These are phyloP conservation scores for Vitis cinerea DNA, from an alignment of 164 flowering plant genomes.

Conservation along the genomic window DNA sequence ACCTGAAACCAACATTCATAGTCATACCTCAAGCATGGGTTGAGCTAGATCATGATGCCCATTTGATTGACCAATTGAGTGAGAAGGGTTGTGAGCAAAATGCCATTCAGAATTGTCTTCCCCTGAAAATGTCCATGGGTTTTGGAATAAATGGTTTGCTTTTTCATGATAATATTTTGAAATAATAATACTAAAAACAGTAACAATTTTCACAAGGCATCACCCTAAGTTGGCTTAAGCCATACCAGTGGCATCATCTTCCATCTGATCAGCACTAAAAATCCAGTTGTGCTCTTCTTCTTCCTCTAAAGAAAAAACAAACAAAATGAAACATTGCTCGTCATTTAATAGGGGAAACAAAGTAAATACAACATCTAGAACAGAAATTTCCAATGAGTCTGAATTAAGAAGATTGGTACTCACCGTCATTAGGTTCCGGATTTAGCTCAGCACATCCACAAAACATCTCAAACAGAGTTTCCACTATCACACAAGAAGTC, in stretches of 20 bases:
- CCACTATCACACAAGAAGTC: slow-evolving; percentile 51
- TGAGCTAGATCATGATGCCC: slow-evolving; percentile 74
- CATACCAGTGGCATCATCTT: slow-evolving; percentile 34
- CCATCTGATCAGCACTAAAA: slow-evolving; percentile 73
- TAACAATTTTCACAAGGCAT: neutral
- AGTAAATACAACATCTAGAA: neutral
- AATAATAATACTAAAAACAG: neutral
- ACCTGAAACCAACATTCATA: neutral
- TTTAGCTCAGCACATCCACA: slow-evolving; percentile 93
- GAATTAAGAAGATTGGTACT: slow-evolving; percentile 4
- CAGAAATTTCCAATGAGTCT: neutral
- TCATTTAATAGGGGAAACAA: neutral
- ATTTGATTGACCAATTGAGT: slow-evolving; percentile 76
- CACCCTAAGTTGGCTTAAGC: neutral
- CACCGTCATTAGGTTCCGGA: slow-evolving; percentile 81
- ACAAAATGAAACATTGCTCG: neutral
- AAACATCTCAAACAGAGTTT: slow-evolving; percentile 67
- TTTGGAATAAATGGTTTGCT: neutral
- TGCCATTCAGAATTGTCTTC: slow-evolving; percentile 55
- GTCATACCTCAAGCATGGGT: slow-evolving; percentile 68
- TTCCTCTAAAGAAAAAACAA: slow-evolving; percentile 31
- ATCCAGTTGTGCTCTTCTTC: slow-evolving; percentile 79
- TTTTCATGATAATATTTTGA: too few relatives aligned
- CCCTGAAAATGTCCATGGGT: slow-evolving; percentile 24
- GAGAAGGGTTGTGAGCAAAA: slow-evolving; percentile 34